Evolutionary conservation across 2,329 filamentous ascomycete genomes (phyloP), one percentile per base, ranked within the genome.

Genomic region (Aulographum hederae): DNA sequence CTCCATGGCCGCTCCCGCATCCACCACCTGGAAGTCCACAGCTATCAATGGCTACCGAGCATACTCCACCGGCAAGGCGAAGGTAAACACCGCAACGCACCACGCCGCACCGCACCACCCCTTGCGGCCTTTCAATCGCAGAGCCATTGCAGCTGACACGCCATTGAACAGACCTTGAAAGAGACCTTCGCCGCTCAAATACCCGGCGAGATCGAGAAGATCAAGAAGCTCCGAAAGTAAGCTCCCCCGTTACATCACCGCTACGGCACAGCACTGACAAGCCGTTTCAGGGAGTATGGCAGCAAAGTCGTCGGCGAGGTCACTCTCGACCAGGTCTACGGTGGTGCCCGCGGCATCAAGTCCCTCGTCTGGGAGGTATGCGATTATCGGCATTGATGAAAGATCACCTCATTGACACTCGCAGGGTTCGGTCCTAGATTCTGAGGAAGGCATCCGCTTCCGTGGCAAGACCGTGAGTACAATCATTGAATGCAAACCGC

Each of bases 381-480:
- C 45, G 25, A 23, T 25, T 20, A 30, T 29, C 33, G 32, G 32
- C 35, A 45, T 37, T 33, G 31, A 18, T 35, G 33, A 20, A 28
- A 14, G 34, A 28, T n/a, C 17, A 21, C 38, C 26, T 39, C 32
- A 35, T 41, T 46, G 29, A 46, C 40, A 34, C 32, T 28, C 16
- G 6, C 43, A 67, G 63, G 74, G 86, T 49, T 98, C 89, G 51
- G 89, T 98, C 48, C 78, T 98, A 51, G 89, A 98, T 63, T 72
- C 86, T 36, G 84, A 95, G 69, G 89, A 98, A 72, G 89, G 89
- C 65, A 98, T 98, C 62, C 81, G 89, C 50, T 98, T 98, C 77
- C 78, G 89, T 57, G 89, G 89, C 67, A 89, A 86, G 73, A 98
- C 89, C 45, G 66, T 70, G 56, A 46, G 64, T 48, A 21, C 16